phyloP scores from a whole-genome alignment of 805 yeast genomes.

The Saccharomycopsis fermentans region DNA sequence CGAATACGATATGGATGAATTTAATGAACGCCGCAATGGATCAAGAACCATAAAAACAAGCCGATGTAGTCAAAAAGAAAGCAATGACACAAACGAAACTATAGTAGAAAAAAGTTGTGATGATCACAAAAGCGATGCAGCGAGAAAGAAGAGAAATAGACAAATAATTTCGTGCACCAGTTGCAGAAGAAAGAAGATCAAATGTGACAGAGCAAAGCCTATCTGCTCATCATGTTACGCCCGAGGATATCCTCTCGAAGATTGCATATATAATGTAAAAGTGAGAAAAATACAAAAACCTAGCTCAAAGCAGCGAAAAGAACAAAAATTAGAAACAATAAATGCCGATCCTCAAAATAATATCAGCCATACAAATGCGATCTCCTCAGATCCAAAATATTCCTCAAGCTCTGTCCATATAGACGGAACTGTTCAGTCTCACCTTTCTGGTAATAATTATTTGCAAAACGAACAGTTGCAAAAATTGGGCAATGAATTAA shows the following conservation, averaged over 20 bases:
- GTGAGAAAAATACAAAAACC: neutral
- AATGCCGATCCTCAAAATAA: neutral
- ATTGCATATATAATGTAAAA: slow-evolving; percentile 15
- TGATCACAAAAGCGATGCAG: neutral
- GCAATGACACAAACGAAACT: neutral
- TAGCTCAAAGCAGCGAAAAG: neutral
- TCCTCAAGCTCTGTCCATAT: too few species aligned
- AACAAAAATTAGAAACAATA: neutral
- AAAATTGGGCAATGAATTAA: neutral
- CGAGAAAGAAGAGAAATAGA: slow-evolving; percentile 12
- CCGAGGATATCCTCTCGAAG: slow-evolving; percentile 10
- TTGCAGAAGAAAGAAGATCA: slow-evolving; percentile 18
- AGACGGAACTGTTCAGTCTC: neutral
- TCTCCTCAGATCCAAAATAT: neutral
- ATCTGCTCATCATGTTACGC: slow-evolving; percentile 14
- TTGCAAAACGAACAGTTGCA: neutral
- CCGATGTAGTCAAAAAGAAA: neutral
- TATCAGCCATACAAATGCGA: neutral
- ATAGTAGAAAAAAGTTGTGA: neutral
- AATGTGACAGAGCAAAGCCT: slow-evolving; percentile 17
- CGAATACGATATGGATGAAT: neutral
- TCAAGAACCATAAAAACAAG: neutral
- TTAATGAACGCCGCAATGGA: neutral
- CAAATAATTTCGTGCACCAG: slow-evolving; percentile 14
- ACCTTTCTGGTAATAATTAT: neutral